Evolutionary conservation across 257 asterid genomes (phyloP).

Genomic region (Asclepias syriaca): DNA sequence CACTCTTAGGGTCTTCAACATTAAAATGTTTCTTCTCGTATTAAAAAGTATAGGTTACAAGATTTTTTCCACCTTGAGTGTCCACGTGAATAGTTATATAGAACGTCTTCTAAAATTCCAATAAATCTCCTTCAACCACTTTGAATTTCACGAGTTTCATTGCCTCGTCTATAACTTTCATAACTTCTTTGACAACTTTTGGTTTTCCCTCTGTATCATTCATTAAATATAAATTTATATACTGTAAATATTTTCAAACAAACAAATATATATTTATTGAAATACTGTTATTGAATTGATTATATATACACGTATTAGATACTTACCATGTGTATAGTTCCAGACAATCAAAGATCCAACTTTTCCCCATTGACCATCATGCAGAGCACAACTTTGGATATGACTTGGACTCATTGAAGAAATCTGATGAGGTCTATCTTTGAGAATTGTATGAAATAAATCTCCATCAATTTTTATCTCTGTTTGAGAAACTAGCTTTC

Average conservation of each 20-base stretch:
- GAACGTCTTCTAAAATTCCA: not conserved
- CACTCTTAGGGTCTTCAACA: slow-evolving; percentile 9
- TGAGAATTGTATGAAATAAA: slow-evolving; percentile 10
- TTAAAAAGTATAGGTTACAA: slow-evolving; percentile 21
- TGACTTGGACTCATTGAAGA: slow-evolving; percentile 1
- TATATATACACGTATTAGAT: too few species aligned
- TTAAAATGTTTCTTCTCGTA: slow-evolving; percentile 7
- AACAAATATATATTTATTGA: too few species aligned
- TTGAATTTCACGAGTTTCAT: slow-evolving; percentile 23
- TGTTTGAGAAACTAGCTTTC: slow-evolving; percentile 1
- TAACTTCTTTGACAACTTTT: not conserved
- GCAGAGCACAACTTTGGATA: not conserved
- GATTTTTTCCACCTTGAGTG: not conserved
- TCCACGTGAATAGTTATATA: slow-evolving; percentile 15
- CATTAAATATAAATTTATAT: not conserved
- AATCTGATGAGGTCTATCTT: not conserved
- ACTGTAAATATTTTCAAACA: not conserved
- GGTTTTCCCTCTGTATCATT: slow-evolving; percentile 19
- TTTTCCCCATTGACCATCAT: not conserved
- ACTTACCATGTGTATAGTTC: slow-evolving; percentile 11
- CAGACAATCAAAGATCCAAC: not conserved
- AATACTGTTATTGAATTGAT: too few species aligned
- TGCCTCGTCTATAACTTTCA: not conserved
- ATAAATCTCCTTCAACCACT: not conserved
- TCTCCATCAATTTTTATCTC: slow-evolving; percentile 12